A percentile compares a stretch with the other conserved stretches of the same genome.
phyloP scores from a whole-genome alignment of 192 early-diverging fungal species.

The Spinellus fusiger region DNA sequence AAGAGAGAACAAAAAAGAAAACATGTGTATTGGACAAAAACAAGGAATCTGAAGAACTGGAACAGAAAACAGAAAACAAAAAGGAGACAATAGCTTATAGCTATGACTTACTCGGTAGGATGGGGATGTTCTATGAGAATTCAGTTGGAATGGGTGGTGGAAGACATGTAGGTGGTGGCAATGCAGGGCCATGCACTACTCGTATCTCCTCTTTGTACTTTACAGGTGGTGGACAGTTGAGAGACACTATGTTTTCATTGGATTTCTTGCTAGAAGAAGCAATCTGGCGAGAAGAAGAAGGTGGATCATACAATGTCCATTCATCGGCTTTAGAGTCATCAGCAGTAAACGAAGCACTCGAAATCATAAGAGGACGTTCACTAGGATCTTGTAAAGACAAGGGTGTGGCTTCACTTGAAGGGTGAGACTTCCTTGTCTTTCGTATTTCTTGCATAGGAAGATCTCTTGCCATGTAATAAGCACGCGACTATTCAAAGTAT shows the following conservation, averaged over 20 bases:
- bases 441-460: neutral
- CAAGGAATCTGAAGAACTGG: neutral
- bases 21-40: neutral
- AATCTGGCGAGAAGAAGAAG: neutral
- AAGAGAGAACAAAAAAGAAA: too few species aligned
- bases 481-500: too few species aligned
- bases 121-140: neutral
- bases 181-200: conserved; percentile 1
- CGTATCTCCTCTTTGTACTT: neutral
- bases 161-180: conserved; percentile 8
- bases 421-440: neutral
- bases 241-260: neutral
- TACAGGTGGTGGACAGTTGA: neutral
- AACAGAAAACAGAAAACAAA: neutral
- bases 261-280: neutral
- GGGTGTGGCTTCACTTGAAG: conserved; percentile 5
- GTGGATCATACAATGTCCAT: neutral
- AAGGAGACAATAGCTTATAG: neutral
- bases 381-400: conserved; percentile 11
- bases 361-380: conserved; percentile 8
- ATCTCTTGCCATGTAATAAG: conserved; percentile 3
- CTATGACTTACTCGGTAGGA: too few species aligned
- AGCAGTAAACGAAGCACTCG: neutral
- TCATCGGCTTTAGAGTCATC: neutral
- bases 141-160: conserved; percentile 13